phyloP scores from a whole-genome alignment of 1,284 basidiomycete genomes.

The Fomes fomentarius region DNA sequence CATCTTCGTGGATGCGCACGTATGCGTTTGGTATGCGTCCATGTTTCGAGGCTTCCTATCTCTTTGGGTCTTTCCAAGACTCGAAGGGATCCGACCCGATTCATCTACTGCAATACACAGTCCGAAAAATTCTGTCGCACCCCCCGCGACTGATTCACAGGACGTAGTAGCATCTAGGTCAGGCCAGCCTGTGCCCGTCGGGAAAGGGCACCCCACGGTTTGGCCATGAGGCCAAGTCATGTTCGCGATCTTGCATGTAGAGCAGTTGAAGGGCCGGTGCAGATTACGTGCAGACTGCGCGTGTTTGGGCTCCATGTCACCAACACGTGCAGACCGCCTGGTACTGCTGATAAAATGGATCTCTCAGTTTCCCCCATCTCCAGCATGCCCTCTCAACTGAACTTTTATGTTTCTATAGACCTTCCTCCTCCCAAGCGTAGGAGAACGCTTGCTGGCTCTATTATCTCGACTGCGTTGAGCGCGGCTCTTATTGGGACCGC shows the following conservation, averaged over 20 bases:
- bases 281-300: conserved; percentile 2
- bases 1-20: not conserved
- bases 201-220: too few species aligned
- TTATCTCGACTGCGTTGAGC: conserved; percentile 78
- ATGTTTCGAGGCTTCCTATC: not conserved
- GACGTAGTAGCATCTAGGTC: too few species aligned
- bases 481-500: conserved; percentile 82
- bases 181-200: too few species aligned
- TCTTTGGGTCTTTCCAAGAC: not conserved
- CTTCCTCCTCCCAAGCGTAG: conserved; percentile 60
- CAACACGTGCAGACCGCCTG: conserved; percentile 19
- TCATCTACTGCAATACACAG: too few species aligned
- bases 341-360: conserved; percentile 17
- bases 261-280: too few species aligned
- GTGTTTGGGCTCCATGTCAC: conserved; percentile 15
- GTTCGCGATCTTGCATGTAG: too few species aligned
- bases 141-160: too few species aligned
- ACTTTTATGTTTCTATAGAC: conserved; percentile 52
- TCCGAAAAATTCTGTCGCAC: too few species aligned
- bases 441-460: conserved; percentile 72
- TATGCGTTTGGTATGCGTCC: too few species aligned
- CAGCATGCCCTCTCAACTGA: conserved; percentile 34
- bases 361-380: conserved; percentile 29
- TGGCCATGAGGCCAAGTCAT: too few species aligned
- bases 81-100: too few species aligned